Evolutionary conservation across 345 rosid species (phyloP).

Genomic region (Eucalyptus curtisii): DNA sequence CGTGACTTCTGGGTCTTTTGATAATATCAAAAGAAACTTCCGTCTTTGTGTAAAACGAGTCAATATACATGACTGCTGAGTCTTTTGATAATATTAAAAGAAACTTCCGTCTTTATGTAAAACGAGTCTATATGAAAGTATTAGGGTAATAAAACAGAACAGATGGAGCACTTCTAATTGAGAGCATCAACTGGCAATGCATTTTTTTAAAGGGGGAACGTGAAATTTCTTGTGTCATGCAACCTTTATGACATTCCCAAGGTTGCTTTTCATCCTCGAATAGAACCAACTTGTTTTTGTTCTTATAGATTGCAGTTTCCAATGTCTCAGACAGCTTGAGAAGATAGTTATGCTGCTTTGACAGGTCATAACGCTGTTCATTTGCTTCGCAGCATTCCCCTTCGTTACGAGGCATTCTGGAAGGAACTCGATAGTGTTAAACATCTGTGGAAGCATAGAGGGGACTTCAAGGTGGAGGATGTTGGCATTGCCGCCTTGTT

Average conservation of each 20-base stretch:
- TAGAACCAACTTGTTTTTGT: not conserved
- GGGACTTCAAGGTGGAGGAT: constrained; percentile 56
- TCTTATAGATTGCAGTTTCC: not conserved
- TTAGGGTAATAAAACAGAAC: not conserved
- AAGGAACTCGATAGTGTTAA: constrained; percentile 48
- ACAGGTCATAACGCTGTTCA: rapidly evolving
- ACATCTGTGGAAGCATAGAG: constrained; percentile 40
- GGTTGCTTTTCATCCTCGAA: not conserved
- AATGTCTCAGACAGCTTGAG: not conserved
- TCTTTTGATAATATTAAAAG: not conserved
- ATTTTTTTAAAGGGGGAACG: not conserved
- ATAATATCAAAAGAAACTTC: too few relatives aligned
- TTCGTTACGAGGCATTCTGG: constrained; percentile 38
- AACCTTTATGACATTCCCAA: not conserved
- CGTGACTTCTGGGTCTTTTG: too few relatives aligned
- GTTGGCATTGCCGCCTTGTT: constrained; percentile 53
- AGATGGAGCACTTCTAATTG: not conserved
- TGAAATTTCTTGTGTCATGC: not conserved
- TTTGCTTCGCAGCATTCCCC: constrained; percentile 32
- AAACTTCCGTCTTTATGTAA: not conserved
- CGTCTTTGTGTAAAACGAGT: not conserved
- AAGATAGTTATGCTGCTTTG: not conserved
- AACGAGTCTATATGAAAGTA: not conserved
- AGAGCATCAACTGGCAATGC: not conserved
- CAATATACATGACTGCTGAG: too few relatives aligned